Conservation (phyloP, 2,329 filamentous ascomycete genomes). For the Claviceps humidiphila region DNA sequence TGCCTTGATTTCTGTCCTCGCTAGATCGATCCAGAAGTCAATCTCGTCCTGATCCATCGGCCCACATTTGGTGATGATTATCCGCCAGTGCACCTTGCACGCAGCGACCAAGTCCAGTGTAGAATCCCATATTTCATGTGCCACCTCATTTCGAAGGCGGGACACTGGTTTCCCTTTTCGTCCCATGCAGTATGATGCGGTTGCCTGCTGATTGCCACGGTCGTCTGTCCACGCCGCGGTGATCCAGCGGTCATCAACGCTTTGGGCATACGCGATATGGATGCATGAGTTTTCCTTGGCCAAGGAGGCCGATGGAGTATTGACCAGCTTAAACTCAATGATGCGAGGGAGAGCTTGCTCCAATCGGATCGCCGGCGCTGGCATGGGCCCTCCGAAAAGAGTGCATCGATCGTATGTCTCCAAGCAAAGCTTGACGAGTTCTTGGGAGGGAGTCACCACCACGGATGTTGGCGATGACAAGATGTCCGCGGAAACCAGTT, state of each 20-base stretch:
- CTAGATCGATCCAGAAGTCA: conserved; percentile 42
- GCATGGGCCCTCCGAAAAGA: conserved; percentile 39
- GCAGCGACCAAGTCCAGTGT: conserved; percentile 59
- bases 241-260: conserved; percentile 64
- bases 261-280: conserved; percentile 67
- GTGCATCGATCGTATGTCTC: conserved; percentile 69
- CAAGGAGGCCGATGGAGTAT: conserved; percentile 56
- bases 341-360: conserved; percentile 55
- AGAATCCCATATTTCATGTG: conserved; percentile 64
- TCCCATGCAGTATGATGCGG: conserved; percentile 58
- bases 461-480: conserved; percentile 50
- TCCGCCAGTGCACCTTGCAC: conserved; percentile 62
- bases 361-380: conserved; percentile 58
- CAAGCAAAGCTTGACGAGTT: conserved; percentile 51
- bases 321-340: conserved; percentile 61
- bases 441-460: conserved; percentile 45
- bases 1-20: conserved; percentile 36
- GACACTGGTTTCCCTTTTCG: conserved; percentile 40
- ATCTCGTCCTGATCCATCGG: conserved; percentile 54
- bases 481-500: conserved; percentile 58
- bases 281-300: conserved; percentile 69
- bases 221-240: conserved; percentile 73
- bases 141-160: conserved; percentile 47
- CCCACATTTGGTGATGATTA: conserved; percentile 61
- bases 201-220: conserved; percentile 58